Percentiles rank a stretch among this genome's conserved stretches.
phyloP scores from a whole-genome alignment of 2,329 filamentous ascomycete genomes.

The Pseudogymnoascus sp. region DNA sequence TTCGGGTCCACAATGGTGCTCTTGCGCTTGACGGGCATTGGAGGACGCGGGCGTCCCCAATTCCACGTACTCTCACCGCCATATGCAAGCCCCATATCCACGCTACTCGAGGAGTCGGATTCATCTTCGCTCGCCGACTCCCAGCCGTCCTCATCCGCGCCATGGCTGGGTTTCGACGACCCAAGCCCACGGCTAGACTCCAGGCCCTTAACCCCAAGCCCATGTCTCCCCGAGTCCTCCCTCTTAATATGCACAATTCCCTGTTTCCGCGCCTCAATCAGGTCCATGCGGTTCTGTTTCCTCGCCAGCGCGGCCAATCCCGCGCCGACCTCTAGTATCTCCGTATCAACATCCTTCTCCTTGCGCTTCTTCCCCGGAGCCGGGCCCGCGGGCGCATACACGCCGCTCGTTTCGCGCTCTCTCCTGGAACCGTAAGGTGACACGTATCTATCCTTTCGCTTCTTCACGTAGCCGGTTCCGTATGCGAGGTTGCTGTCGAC shows the following conservation, averaged over 20 bases:
- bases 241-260: neutral
- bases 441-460: neutral
- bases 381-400: neutral
- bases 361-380: slow-evolving; percentile 14
- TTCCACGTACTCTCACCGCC: slow-evolving; percentile 42
- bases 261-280: slow-evolving; percentile 26
- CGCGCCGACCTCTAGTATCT: slow-evolving; percentile 38
- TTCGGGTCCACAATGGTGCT: slow-evolving; percentile 47
- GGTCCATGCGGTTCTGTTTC: slow-evolving; percentile 28
- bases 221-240: slow-evolving; percentile 6
- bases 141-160: slow-evolving; percentile 45
- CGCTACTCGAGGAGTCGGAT: slow-evolving; percentile 39
- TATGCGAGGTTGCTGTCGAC: slow-evolving; percentile 62
- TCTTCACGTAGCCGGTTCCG: slow-evolving; percentile 41
- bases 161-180: slow-evolving; percentile 25
- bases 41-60: slow-evolving; percentile 24
- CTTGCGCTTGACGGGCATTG: slow-evolving; percentile 30
- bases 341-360: slow-evolving; percentile 30
- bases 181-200: slow-evolving; percentile 20
- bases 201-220: slow-evolving; percentile 1
- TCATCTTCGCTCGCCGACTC: slow-evolving; percentile 49
- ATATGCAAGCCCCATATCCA: slow-evolving; percentile 52
- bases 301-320: slow-evolving; percentile 38
- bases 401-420: neutral
- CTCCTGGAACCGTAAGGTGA: neutral